Base-by-base conservation (phyloP, 192 early-diverging fungal genomes). In the Entrophospora sp. region DNA sequence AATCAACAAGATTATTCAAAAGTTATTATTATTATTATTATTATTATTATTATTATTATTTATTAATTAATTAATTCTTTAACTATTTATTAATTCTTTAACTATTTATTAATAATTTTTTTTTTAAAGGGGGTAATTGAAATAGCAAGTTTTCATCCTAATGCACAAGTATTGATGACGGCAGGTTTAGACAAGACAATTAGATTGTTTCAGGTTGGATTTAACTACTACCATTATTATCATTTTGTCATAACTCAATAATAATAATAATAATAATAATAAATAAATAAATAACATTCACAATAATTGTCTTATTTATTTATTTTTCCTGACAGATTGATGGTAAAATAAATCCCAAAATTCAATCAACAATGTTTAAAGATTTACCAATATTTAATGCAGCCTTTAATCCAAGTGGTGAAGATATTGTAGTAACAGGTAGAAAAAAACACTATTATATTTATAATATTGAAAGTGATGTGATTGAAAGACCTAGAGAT, bases 301-400 rank as follows among this genome's bases (percentile, higher is more conserved):
- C n/a, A n/a, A n/a, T n/a, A n/a, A n/a, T n/a, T n/a, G n/a, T n/a
- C n/a, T n/a, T n/a, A n/a, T n/a, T n/a, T n/a, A n/a, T n/a, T n/a
- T n/a, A n/a, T n/a, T n/a, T n/a, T n/a, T n/a, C n/a, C n/a, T n/a
- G n/a, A n/a, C n/a, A n/a, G 51, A 81, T 96, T 5, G 95, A 98
- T 56, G 95, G 95, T 20, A 93, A 92, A 73, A 69, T 88, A 34
- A 98, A 98, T 74, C 90, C 86, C 44, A 89, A 94, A 74, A 83
- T 98, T 56, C 92, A 95, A 77, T 89, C 86, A 9, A 74, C 97
- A n/a, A 81, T 81, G 61, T 83, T 95, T 68, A 88, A 91, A 67
- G 95, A 97, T 73, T 69, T 96, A 68, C 91, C 92, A 4, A 90
- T 97, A 38, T 76, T 81, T 68, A 69, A 71, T 20, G 91, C 94